These are phyloP conservation scores for Pouteria campechiana DNA, from an alignment of 179 eudicot species.

Conservation along the genomic window DNA sequence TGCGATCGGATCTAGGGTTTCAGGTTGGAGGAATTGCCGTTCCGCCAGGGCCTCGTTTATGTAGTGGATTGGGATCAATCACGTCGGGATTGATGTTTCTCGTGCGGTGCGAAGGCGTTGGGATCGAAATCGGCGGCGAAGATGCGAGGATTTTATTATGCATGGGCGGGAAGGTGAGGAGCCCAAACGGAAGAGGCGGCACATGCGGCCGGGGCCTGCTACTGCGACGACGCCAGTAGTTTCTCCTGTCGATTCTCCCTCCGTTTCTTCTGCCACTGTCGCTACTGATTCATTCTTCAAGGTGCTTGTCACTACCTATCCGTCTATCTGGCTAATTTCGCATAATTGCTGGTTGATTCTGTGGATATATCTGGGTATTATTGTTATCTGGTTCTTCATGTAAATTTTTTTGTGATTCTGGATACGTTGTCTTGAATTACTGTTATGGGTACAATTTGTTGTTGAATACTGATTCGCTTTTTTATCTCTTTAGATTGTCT, in stretches of 20 bases:
- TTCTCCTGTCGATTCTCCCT: no score
- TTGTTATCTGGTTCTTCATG: no score
- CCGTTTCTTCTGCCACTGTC: slow-evolving; percentile 1
- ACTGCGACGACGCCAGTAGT: slow-evolving; percentile 4
- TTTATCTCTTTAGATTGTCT: no score
- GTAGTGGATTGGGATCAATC: slow-evolving; percentile 1
- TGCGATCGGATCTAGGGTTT: slow-evolving; percentile 17
- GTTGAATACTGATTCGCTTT: no score
- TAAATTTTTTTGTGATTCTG: neutral
- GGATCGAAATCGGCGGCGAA: neutral
- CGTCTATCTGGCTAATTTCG: no score
- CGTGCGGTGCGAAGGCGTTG: neutral
- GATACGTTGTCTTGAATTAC: no score
- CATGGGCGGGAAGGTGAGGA: slow-evolving; percentile 8
- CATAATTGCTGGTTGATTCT: no score
- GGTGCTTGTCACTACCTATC: no score
- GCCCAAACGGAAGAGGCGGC: slow-evolving; percentile 8
- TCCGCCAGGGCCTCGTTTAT: no score
- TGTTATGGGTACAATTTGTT: no score
- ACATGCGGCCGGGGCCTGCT: slow-evolving; percentile 9
- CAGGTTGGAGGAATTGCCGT: no score
- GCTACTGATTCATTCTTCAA: slow-evolving; percentile 8
- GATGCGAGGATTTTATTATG: neutral
- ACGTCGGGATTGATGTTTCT: slow-evolving; percentile 2
- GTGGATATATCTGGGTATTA: no score